These are phyloP conservation scores for Penicillium sp. DNA, from an alignment of 2,329 filamentous ascomycete species.

Conservation along the genomic window DNA sequence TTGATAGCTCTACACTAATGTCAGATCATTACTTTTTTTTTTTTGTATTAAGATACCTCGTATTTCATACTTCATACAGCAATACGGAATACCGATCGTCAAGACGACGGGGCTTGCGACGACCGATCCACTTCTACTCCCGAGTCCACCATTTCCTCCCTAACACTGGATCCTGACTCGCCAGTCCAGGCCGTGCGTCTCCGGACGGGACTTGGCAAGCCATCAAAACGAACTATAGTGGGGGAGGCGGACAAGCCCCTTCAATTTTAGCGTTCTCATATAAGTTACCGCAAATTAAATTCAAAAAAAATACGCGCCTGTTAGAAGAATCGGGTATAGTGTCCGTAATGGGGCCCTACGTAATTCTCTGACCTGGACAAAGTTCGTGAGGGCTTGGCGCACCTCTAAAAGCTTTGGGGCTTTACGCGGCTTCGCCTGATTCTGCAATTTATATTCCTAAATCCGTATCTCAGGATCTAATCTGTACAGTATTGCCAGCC, in stretches of 20 bases:
- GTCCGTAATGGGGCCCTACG: neutral
- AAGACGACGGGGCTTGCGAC: conserved; percentile 12
- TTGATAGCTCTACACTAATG: too few species aligned
- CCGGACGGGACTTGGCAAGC: neutral
- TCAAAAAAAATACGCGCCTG: neutral
- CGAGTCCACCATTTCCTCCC: conserved; percentile 10
- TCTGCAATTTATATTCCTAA: neutral
- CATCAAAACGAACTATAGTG: neutral
- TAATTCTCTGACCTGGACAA: neutral
- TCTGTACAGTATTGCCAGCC: neutral
- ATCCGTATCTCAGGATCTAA: neutral
- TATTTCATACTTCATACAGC: neutral
- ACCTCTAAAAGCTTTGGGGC: neutral
- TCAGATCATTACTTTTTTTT: too few species aligned
- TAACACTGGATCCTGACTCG: conserved; percentile 8
- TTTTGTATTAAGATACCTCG: neutral
- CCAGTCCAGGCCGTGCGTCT: neutral
- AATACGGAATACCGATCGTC: neutral
- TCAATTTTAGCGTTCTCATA: neutral
- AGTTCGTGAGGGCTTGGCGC: neutral
- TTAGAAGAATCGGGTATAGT: neutral
- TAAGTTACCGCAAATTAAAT: neutral
- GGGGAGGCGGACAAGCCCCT: neutral
- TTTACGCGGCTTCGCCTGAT: neutral
- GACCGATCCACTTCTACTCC: conserved; percentile 14